Percentiles rank a stretch among this genome's conserved stretches.
These are phyloP conservation scores for Wallemia mellicola DNA, from an alignment of 1,284 basidiomycete species.

Conservation along the genomic window DNA sequence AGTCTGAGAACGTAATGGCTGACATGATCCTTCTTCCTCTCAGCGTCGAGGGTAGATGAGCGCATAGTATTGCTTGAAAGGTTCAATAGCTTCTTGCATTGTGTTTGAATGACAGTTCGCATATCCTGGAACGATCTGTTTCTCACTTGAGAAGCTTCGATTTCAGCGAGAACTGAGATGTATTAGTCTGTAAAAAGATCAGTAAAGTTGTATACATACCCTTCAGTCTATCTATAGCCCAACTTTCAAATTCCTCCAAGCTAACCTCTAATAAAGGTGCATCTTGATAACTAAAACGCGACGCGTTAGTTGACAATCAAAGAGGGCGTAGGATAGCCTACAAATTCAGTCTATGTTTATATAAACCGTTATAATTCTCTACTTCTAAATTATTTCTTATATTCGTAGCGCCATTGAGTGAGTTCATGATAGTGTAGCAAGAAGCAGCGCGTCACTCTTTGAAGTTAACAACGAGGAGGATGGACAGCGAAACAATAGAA, in stretches of 20 bases:
- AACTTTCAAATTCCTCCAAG: conserved; percentile 82
- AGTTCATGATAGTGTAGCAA: neutral
- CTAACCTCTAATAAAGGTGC: conserved; percentile 72
- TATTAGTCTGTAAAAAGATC: neutral
- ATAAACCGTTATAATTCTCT: neutral
- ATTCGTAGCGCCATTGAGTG: neutral
- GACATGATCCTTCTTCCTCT: conserved; percentile 61
- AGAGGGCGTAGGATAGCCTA: neutral
- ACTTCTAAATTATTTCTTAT: neutral
- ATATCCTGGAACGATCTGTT: conserved; percentile 52
- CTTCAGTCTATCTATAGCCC: conserved; percentile 60
- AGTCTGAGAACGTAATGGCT: conserved; percentile 83
- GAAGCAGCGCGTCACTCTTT: neutral
- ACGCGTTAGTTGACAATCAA: neutral
- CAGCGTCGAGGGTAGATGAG: conserved; percentile 23
- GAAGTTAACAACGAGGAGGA: neutral
- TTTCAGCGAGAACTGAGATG: conserved; percentile 46
- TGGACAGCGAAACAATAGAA: neutral
- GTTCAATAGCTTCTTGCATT: conserved; percentile 40
- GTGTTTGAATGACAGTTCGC: conserved; percentile 26
- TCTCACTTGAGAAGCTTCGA: conserved; percentile 68
- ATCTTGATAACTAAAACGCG: conserved; percentile 37
- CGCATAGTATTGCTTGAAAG: conserved; percentile 31
- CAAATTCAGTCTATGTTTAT: neutral
- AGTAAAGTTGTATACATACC: conserved; percentile 8